Conservation (phyloP, 495 filamentous ascomycete species). For the Aspergillus incahuasiensis region DNA sequence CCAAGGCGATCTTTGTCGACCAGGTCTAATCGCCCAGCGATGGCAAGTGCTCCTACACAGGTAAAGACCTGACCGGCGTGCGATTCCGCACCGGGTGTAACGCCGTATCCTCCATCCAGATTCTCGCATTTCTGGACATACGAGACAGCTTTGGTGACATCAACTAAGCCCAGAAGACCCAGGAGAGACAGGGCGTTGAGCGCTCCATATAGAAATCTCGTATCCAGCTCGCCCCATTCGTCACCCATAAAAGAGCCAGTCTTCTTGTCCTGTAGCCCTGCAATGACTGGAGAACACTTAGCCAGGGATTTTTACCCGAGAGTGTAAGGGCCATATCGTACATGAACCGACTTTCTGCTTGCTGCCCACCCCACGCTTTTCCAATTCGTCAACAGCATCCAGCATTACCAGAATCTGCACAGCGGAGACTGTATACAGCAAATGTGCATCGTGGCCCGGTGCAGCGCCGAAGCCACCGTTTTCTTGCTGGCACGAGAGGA, state of each 20-base stretch:
- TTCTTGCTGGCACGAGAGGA: constrained; percentile 83
- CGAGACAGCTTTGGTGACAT: constrained; percentile 71
- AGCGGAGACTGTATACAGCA: constrained; percentile 90
- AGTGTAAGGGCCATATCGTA: constrained; percentile 33
- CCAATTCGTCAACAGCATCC: constrained; percentile 80
- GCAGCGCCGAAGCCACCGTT: constrained; percentile 90
- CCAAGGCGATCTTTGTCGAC: constrained; percentile 77
- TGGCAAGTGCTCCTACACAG: constrained; percentile 82
- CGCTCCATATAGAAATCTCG: constrained; percentile 85
- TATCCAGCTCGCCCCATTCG: constrained; percentile 94
- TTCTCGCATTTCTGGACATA: constrained; percentile 81
- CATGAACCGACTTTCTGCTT: constrained; percentile 68
- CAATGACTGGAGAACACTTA: constrained; percentile 60
- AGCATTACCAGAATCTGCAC: constrained; percentile 84
- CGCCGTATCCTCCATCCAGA: constrained; percentile 89
- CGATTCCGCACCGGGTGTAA: constrained; percentile 81
- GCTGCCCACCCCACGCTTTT: constrained; percentile 59
- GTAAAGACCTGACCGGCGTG: constrained; percentile 94
- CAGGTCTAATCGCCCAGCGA: constrained; percentile 77
- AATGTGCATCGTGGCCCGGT: constrained; percentile 90
- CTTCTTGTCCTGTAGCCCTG: constrained; percentile 69
- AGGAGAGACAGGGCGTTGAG: constrained; percentile 84
- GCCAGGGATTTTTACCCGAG: constrained; percentile 8
- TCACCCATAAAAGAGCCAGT: constrained; percentile 89
- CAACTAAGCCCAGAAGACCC: constrained; percentile 60